Base-by-base conservation (phyloP, 2,329 filamentous ascomycete genomes). In the Zymoseptoria pseudotritici region DNA sequence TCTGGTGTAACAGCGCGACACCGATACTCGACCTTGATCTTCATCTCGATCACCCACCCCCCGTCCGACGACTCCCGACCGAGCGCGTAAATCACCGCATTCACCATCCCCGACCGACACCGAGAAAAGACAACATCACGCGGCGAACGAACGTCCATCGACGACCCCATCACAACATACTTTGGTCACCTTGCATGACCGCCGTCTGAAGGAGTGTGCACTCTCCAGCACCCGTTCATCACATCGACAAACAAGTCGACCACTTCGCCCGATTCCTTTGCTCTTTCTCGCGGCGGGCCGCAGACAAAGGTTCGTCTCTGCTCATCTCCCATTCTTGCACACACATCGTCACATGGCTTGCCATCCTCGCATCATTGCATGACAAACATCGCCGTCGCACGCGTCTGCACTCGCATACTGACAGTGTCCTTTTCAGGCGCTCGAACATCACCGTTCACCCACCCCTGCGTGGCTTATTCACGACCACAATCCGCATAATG, bases 241-340 rank as follows among this genome's bases (percentile, higher is more conserved):
- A 51, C 50, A 21, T 52, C 50, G 36, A 46, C 36, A 46, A 46
- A 46, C 36, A 46, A n/a, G 36, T 46, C 36, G 36, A 46, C 36
- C 36, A 46, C 36, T 46, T 46, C 13, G 13, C 36, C 36, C 36
- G 13, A 13, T 46, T 26, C 22, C 52, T 53, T 53, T 53, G 52
- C 52, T 53, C 17, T 29, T 53, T 53, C 52, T 29, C 29, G 52
- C 52, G 52, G 52, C 52, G 22, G 52, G 52, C 52, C 52, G 52
- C 29, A 53, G 52, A 53, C 52, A 53, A 53, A 53, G 52, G 52
- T 53, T 53, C 20, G 22, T 29, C 52, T 29, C 22, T 19, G 22
- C 22, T 53, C 29, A 24, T 19, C 52, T 53, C 52, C 52, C 21
- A 24, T 26, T 13, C 17, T 29, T 29, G 13, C 52, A 19, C 52